These are phyloP conservation scores for Volvox africanus DNA, from an alignment of 139 green algal genomes.

Conservation along the genomic window DNA sequence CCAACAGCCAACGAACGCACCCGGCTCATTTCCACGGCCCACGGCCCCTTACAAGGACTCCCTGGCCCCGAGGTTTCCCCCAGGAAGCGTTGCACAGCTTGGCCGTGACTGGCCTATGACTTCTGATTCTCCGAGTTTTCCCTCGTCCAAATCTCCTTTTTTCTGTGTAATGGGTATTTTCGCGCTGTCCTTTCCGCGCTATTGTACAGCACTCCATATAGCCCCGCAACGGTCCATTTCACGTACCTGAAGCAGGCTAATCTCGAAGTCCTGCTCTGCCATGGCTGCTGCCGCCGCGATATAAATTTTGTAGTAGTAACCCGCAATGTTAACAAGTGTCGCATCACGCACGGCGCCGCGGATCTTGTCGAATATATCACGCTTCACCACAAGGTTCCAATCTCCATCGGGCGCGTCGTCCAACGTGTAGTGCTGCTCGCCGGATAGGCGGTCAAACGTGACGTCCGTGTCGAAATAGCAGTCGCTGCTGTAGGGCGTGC, in stretches of 20 bases:
- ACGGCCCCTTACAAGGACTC: background rate
- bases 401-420: slow-evolving; percentile 80
- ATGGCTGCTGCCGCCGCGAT: slow-evolving; percentile 58
- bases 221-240: background rate
- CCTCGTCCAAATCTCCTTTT: background rate
- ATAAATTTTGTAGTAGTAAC: slow-evolving; percentile 68
- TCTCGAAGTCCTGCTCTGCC: slow-evolving; percentile 71
- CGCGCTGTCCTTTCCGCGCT: no score
- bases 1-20: no score
- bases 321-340: slow-evolving; percentile 28
- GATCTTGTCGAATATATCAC: slow-evolving; percentile 87
- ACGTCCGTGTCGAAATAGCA: slow-evolving; percentile 83
- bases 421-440: slow-evolving; percentile 57
- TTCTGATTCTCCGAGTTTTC: background rate
- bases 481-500: slow-evolving; percentile 66
- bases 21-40: no score
- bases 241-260: slow-evolving; percentile 57
- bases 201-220: background rate
- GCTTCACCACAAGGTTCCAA: slow-evolving; percentile 75
- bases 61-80: background rate
- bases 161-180: no score
- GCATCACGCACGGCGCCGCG: slow-evolving; percentile 70
- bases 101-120: background rate
- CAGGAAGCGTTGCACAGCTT: background rate
- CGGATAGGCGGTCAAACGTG: slow-evolving; percentile 69